Conservation (phyloP, 768 basidiomycete species). For the Leccinum longicurvipes region DNA sequence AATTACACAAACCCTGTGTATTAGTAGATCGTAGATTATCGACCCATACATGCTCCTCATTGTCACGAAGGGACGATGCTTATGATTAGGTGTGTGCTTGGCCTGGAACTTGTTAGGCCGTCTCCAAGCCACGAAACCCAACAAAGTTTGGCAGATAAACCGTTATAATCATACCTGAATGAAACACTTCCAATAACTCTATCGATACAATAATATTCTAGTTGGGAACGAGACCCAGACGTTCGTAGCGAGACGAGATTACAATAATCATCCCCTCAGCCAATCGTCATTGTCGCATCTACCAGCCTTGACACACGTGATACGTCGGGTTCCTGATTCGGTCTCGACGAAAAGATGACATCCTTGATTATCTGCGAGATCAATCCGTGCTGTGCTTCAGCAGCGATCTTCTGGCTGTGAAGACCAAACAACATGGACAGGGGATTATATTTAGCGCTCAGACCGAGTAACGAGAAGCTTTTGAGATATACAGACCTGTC, state of each 20-base stretch:
- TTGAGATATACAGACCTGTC: constrained; percentile 60
- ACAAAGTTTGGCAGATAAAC: background rate
- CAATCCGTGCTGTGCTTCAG: constrained; percentile 91
- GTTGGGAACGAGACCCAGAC: too few species aligned
- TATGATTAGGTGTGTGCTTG: too few species aligned
- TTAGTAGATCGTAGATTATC: too few species aligned
- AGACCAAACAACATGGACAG: background rate
- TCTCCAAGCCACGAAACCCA: background rate
- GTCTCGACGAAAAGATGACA: constrained; percentile 71
- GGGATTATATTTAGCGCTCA: background rate
- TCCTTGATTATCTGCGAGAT: constrained; percentile 94
- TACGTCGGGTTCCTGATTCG: constrained; percentile 24
- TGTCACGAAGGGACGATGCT: too few species aligned
- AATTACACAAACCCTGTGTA: too few species aligned
- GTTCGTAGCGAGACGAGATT: background rate
- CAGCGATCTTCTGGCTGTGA: constrained; percentile 77
- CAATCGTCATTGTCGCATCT: constrained; percentile 36
- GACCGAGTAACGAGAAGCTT: background rate
- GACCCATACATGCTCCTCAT: too few species aligned
- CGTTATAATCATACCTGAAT: background rate
- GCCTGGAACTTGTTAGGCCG: too few species aligned
- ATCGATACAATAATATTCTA: constrained; percentile 7
- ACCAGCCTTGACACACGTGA: constrained; percentile 29
- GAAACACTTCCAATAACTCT: background rate
- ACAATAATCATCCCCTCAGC: background rate